These are phyloP conservation scores for Cladosporium austrohemisphaericum DNA, from an alignment of 2,329 filamentous ascomycete genomes.

Conservation along the genomic window DNA sequence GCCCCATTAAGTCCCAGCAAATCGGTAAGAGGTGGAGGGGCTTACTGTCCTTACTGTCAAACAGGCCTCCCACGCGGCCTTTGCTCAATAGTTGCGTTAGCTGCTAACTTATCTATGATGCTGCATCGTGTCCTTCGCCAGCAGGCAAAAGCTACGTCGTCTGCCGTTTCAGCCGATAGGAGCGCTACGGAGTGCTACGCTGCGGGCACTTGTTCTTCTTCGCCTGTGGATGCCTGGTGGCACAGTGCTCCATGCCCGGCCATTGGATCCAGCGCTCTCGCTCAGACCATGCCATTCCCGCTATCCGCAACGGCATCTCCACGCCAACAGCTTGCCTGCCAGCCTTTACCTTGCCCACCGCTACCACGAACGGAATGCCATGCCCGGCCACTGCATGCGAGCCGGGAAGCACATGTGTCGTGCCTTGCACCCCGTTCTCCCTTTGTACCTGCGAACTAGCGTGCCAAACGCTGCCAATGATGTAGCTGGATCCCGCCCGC, in stretches of 20 bases:
- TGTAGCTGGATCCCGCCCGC: constrained; percentile 4
- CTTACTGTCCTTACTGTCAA: constrained; percentile 10
- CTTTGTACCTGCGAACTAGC: constrained; percentile 12
- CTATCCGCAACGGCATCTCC: constrained; percentile 14
- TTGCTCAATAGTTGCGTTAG: not conserved
- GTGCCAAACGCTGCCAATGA: constrained; percentile 15
- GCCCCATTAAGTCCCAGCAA: constrained; percentile 9
- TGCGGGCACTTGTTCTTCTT: constrained; percentile 10
- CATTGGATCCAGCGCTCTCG: constrained; percentile 11
- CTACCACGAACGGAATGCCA: constrained; percentile 15
- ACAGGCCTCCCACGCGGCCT: constrained; percentile 12
- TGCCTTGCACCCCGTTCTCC: constrained; percentile 12
- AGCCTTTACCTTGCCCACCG: constrained; percentile 5
- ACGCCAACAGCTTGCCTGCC: constrained; percentile 11
- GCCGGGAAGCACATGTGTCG: constrained; percentile 12
- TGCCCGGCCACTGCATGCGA: constrained; percentile 15
- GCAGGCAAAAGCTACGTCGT: not conserved
- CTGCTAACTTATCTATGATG: not conserved
- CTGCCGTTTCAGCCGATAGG: constrained; percentile 10
- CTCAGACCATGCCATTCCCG: constrained; percentile 14
- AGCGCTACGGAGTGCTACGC: not conserved
- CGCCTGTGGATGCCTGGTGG: constrained; percentile 13
- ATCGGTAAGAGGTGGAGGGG: constrained; percentile 8
- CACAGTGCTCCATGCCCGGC: constrained; percentile 4
- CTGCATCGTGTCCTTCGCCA: not conserved